Percentiles rank a stretch among this genome's conserved stretches.
phyloP scores from a whole-genome alignment of 2,329 filamentous ascomycete genomes.

The Emydomyces testavorans region DNA sequence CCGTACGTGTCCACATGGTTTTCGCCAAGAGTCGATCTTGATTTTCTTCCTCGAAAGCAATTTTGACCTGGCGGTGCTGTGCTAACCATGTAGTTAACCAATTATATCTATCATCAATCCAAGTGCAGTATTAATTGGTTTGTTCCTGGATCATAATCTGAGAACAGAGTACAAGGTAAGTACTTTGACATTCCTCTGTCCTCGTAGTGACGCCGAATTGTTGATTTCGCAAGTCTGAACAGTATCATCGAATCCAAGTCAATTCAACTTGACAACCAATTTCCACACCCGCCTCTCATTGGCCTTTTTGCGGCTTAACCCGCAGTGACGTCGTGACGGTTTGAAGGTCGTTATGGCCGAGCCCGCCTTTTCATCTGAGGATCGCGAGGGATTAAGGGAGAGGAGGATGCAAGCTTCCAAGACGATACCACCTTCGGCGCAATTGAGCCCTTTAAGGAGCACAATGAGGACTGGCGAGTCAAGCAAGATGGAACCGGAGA shows the following conservation, averaged over 20 bases:
- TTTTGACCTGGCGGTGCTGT: background rate
- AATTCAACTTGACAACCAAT: conserved; percentile 16
- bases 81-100: background rate
- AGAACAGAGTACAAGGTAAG: background rate
- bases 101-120: background rate
- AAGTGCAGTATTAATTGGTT: background rate
- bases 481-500: conserved; percentile 31
- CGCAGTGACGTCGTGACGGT: background rate
- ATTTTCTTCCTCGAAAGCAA: background rate
- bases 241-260: conserved; percentile 3
- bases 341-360: conserved; percentile 27
- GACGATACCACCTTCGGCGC: conserved; percentile 27
- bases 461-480: conserved; percentile 14
- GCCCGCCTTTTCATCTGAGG: conserved; percentile 25
- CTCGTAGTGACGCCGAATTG: background rate
- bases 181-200: background rate
- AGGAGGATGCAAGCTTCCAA: conserved; percentile 31
- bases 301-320: conserved; percentile 7
- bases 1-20: conserved; percentile 5
- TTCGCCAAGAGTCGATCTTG: conserved; percentile 4
- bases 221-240: background rate
- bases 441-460: conserved; percentile 34
- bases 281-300: background rate
- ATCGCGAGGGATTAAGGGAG: conserved; percentile 38
- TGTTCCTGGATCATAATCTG: conserved; percentile 1